Base-by-base conservation (phyloP, 306 rosid genomes). In the Citrullus colocynthis region DNA sequence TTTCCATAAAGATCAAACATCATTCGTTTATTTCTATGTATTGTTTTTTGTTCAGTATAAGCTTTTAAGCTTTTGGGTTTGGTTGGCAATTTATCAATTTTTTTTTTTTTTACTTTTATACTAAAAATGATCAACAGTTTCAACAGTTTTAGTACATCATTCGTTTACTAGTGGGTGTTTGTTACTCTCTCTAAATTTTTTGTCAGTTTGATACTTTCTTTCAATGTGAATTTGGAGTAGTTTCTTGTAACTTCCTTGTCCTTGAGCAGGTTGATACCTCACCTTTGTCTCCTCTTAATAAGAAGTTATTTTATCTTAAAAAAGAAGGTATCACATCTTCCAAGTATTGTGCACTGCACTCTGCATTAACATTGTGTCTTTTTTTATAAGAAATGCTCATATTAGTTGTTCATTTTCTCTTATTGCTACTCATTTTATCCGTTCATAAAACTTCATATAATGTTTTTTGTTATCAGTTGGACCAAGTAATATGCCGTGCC, bases 401-500 rank as follows among this genome's bases (percentile, higher is more conserved):
- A 42, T 67, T 37, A 67, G 32, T 49, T 66, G 9, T 39, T 67
- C 28, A 20, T 36, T n/a, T 67, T n/a, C 10, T 66, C 4, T 34
- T 32, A 11, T 69, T 71, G 15, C 8, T 42, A 42, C 52, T 64
- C 49, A 3, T 64, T 28, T 63, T 63, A 30, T 63, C 41, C 44
- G 8, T 32, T 61, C 42, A 15, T 14, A 15, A 6, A 39, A 65
- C 54, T 45, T 24, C 76, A 44, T 13, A 13, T 24, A 24, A 44
- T 28, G 12, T 28, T 5, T 51, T 16, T 85, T 84, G 78, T 87
- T 84, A 30, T 57, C 87, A 96, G 98, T 96, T 86, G 99, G 91
- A 80, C 92, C 97, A 49, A 88, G 75, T 78, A 84, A 88, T 78
- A 88, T 95, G 84, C 96, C 97, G 59, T 95, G 91, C 81, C 98